Percentiles rank a stretch among this genome's conserved stretches.
phyloP scores from a whole-genome alignment of 2,329 filamentous ascomycete species.

The Botrytis cinerea region DNA sequence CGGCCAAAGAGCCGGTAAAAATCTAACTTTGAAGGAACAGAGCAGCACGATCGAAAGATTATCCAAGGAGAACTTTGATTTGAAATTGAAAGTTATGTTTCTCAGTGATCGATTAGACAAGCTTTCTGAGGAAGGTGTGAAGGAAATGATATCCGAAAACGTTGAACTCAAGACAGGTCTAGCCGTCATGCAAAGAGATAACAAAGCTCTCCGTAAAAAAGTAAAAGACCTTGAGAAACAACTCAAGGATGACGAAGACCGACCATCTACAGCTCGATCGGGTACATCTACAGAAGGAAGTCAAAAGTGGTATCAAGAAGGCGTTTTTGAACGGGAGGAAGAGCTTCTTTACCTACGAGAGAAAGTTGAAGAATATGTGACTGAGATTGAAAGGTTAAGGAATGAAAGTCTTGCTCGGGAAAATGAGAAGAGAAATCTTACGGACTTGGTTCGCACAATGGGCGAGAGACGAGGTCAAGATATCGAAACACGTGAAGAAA shows the following conservation, averaged over 20 bases:
- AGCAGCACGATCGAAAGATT: constrained; percentile 95
- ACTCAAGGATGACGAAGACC: constrained; percentile 63
- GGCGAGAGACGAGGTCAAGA: constrained; percentile 53
- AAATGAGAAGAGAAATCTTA: constrained; percentile 81
- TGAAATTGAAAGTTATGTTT: constrained; percentile 97
- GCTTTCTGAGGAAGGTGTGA: constrained; percentile 91
- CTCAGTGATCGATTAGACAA: constrained; percentile 91
- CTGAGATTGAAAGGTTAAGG: constrained; percentile 78
- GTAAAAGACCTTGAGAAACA: constrained; percentile 86
- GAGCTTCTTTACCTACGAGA: constrained; percentile 85
- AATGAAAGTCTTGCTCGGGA: constrained; percentile 78
- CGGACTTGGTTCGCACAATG: constrained; percentile 73
- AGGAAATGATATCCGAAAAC: constrained; percentile 97
- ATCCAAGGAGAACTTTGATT: constrained; percentile 96
- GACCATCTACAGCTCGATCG: constrained; percentile 61
- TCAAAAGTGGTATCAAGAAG: constrained; percentile 57
- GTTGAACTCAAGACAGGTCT: constrained; percentile 92
- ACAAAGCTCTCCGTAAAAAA: constrained; percentile 76
- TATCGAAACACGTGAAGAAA: constrained; percentile 57
- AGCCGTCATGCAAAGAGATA: constrained; percentile 86
- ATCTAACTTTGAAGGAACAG: constrained; percentile 92
- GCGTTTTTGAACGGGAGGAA: constrained; percentile 71
- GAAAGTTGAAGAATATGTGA: constrained; percentile 78
- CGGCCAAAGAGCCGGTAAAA: constrained; percentile 59
- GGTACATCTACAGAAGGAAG: constrained; percentile 58